Evolutionary conservation across 2,329 filamentous ascomycete species (phyloP).

Genomic region (Aspergillus chevalieri): DNA sequence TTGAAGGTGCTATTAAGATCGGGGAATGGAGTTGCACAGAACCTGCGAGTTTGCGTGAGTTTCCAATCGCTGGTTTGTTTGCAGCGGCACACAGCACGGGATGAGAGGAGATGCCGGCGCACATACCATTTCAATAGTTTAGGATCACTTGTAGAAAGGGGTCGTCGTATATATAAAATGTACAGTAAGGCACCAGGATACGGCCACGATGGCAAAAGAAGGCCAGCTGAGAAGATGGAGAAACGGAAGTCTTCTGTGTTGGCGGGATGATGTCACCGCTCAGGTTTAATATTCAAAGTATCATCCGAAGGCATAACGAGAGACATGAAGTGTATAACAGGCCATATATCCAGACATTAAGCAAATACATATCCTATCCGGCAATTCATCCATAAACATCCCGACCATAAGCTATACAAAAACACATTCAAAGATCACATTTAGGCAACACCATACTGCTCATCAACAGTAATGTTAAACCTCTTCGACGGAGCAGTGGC

Average conservation of each 20-base stretch:
- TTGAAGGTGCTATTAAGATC: neutral
- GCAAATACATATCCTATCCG: too few species aligned
- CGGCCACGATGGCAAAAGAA: neutral
- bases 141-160: neutral
- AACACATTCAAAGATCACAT: neutral
- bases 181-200: neutral
- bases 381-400: too few species aligned
- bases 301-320: too few species aligned
- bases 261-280: constrained; percentile 6
- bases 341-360: too few species aligned
- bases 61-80: neutral
- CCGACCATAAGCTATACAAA: too few species aligned
- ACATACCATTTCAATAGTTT: too few species aligned
- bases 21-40: neutral
- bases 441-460: constrained; percentile 24
- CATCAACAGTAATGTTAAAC: constrained; percentile 18
- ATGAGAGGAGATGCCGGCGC: too few species aligned
- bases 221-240: neutral
- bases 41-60: neutral
- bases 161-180: neutral
- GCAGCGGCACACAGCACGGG: neutral
- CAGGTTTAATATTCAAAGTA: too few species aligned
- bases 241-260: neutral
- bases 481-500: constrained; percentile 12
- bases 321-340: too few species aligned